These are phyloP conservation scores for Ascochyta pisi DNA, from an alignment of 2,329 filamentous ascomycete genomes.

Conservation along the genomic window DNA sequence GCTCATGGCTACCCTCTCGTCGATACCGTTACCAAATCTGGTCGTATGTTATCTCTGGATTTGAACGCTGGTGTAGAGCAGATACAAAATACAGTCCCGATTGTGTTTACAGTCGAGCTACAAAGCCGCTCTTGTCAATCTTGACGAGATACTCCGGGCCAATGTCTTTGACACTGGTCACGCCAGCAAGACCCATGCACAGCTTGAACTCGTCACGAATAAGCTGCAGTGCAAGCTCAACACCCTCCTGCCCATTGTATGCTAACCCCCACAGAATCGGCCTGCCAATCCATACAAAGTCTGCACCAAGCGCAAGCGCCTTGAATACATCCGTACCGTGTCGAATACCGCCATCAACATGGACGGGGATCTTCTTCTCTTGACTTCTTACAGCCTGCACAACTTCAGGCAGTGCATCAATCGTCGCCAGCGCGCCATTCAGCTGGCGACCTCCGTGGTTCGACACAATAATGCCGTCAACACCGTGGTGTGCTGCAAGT, in stretches of 20 bases:
- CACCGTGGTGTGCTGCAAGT: slow-evolving; percentile 51
- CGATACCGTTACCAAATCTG: neutral
- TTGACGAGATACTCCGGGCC: slow-evolving; percentile 32
- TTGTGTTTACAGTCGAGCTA: slow-evolving; percentile 17
- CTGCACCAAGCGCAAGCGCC: slow-evolving; percentile 88
- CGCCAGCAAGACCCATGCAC: slow-evolving; percentile 35
- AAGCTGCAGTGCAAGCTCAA: slow-evolving; percentile 29
- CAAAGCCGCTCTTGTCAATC: slow-evolving; percentile 32
- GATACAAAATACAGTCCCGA: neutral
- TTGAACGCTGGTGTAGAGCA: too few relatives aligned
- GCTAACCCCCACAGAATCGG: slow-evolving; percentile 72
- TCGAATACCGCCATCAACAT: slow-evolving; percentile 85
- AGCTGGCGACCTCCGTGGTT: slow-evolving; percentile 63
- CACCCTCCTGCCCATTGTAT: slow-evolving; percentile 33
- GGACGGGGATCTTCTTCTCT: slow-evolving; percentile 67
- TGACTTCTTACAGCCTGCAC: slow-evolving; percentile 55
- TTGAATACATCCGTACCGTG: slow-evolving; percentile 94
- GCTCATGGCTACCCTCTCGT: neutral
- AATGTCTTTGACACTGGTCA: slow-evolving; percentile 31
- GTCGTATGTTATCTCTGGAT: too few relatives aligned
- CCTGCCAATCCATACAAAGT: slow-evolving; percentile 71
- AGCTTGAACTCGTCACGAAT: slow-evolving; percentile 28
- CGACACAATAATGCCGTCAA: slow-evolving; percentile 56
- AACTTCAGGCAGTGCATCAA: slow-evolving; percentile 61
- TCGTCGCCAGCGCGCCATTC: slow-evolving; percentile 53